Conservation (phyloP, 2,329 filamentous ascomycete genomes). For the Trichoderma simmonsii region DNA sequence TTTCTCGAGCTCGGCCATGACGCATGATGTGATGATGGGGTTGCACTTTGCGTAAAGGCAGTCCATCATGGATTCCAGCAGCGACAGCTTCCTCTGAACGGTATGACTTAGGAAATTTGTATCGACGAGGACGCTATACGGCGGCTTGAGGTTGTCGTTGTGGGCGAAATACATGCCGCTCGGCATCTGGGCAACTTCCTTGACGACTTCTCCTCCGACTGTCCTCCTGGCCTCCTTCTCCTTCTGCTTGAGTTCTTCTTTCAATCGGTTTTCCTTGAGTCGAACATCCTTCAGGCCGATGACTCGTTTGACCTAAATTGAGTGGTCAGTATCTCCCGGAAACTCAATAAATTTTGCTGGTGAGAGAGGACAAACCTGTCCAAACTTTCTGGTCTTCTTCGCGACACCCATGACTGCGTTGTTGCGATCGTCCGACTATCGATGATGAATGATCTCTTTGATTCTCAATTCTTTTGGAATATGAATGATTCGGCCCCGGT, state of each 20-base stretch:
- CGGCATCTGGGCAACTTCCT: constrained; percentile 78
- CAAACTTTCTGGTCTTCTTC: constrained; percentile 93
- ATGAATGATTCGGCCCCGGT: not conserved
- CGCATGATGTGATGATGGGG: constrained; percentile 76
- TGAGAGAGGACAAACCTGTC: constrained; percentile 45
- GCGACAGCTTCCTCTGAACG: constrained; percentile 83
- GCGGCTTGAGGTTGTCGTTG: constrained; percentile 79
- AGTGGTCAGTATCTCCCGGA: constrained; percentile 12
- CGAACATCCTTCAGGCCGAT: constrained; percentile 78
- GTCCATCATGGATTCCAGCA: constrained; percentile 90
- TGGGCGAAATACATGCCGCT: constrained; percentile 84
- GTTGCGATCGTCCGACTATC: not conserved
- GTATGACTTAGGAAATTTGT: constrained; percentile 92
- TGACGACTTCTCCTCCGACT: constrained; percentile 59
- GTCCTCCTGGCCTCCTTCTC: constrained; percentile 58
- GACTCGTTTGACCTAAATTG: constrained; percentile 68
- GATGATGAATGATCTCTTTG: constrained; percentile 1
- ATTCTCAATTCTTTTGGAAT: too few species aligned
- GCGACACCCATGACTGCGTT: constrained; percentile 69
- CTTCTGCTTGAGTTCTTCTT: constrained; percentile 56
- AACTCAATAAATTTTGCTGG: constrained; percentile 30
- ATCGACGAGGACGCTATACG: constrained; percentile 62
- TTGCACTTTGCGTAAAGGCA: constrained; percentile 88
- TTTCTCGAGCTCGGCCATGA: constrained; percentile 84
- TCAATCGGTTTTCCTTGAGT: constrained; percentile 75